phyloP scores from a whole-genome alignment of 805 yeast species.

The Starmerella apicola region DNA sequence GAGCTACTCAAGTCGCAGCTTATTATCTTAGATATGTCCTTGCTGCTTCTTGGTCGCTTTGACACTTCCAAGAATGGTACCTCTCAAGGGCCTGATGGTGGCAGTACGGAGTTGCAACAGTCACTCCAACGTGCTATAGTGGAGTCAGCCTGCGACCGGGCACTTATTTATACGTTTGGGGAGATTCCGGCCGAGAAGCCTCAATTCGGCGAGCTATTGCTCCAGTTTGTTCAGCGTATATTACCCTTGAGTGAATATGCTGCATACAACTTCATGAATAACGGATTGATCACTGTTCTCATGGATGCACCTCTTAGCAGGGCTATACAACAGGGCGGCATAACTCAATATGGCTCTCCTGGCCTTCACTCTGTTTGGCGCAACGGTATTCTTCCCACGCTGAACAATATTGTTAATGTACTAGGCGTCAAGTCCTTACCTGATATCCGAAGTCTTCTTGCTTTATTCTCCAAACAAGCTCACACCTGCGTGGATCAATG shows the following conservation, averaged over 20 bases:
- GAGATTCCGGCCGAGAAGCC: constrained; percentile 47
- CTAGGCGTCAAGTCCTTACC: constrained; percentile 54
- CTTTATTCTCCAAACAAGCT: constrained; percentile 54
- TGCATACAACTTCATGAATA: constrained; percentile 51
- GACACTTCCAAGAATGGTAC: background rate
- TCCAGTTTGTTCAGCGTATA: constrained; percentile 58
- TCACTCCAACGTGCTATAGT: constrained; percentile 28
- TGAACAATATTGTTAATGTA: constrained; percentile 44
- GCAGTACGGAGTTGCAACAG: constrained; percentile 12
- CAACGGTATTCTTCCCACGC: constrained; percentile 63
- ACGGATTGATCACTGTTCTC: constrained; percentile 55
- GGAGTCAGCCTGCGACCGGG: constrained; percentile 48
- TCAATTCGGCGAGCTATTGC: constrained; percentile 56
- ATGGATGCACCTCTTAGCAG: constrained; percentile 64
- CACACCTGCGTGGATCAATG: constrained; percentile 52
- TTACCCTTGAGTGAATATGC: constrained; percentile 41
- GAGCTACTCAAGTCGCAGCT: constrained; percentile 10
- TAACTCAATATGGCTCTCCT: constrained; percentile 40
- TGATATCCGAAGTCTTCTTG: constrained; percentile 51
- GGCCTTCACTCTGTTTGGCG: constrained; percentile 70
- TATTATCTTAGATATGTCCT: constrained; percentile 8
- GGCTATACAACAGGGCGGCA: constrained; percentile 52
- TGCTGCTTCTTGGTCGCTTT: constrained; percentile 2
- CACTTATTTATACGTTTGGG: constrained; percentile 43
- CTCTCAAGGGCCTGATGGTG: background rate